Evolutionary conservation across 192 early-diverging fungal species (phyloP), one percentile per base, ranked within the genome.

Genomic region (Dimargaris cristalligena): DNA sequence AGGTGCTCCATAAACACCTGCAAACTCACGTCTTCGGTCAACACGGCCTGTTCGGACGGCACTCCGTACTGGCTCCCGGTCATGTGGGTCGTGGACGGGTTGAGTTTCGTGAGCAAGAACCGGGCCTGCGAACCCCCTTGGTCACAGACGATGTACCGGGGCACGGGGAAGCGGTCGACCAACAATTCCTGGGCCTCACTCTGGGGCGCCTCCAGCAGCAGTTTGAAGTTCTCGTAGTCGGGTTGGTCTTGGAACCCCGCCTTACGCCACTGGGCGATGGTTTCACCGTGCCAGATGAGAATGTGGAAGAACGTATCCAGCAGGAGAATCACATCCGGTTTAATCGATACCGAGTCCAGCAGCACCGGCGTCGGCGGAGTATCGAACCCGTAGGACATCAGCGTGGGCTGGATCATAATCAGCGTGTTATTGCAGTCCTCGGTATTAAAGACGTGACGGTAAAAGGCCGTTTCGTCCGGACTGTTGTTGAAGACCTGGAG

Each of bases 261-360:
- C 60, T 92, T 90, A 45, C 96, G 77, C 96, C 96, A 99, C 57
- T 86, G 84, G 16, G 94, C 92, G 65, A 99, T 87, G 1, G 89
- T 94, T 64, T 91, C 89, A 46, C 96, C 96, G 62, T 99, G 96
- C 88, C 91, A 97, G 63, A 99, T 96, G 23, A 99, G 82, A 45
- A 96, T 86, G 69, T 99, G 91, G 87, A 99, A 99, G 77, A 91
- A 99, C 6, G 96, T 95, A 68, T 99, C 96, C 30, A 99, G 72
- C 9, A 99, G 72, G 34, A 99, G 61, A 49, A 95, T 88, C 9
- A 82, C 80, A 63, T 99, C 90, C 4, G 88, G 84, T 69, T 96
- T 92, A 71, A 99, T 88, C 26, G 96, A 99, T n/a, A 95, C 79
- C 25, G 94, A 97, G 76, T 99, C 96, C 60, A 99, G 70, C 25